phyloP scores from a whole-genome alignment of 805 yeast species.

The Wickerhamiella kurtzmanii region DNA sequence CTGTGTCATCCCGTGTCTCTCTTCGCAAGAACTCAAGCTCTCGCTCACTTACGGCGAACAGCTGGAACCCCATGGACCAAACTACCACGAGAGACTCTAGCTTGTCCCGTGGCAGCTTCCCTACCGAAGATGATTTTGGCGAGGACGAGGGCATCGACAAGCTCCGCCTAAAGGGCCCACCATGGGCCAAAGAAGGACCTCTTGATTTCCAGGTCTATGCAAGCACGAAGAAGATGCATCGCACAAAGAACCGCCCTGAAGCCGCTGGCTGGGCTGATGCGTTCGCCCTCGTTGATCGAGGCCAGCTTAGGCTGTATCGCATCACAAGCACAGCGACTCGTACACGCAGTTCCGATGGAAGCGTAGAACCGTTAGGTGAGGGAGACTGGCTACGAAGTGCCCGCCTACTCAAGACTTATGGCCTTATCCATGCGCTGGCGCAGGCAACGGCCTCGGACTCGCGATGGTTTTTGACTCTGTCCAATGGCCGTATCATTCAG shows the following conservation, averaged over 20 bases:
- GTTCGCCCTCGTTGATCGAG: conserved; percentile 57
- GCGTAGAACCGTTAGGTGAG: conserved; percentile 32
- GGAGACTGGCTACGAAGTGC: conserved; percentile 63
- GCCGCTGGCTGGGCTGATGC: conserved; percentile 32
- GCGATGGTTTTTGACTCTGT: conserved; percentile 45
- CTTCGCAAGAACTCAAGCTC: not conserved
- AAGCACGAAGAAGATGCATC: conserved; percentile 7
- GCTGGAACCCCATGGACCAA: not conserved
- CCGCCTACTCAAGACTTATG: conserved; percentile 38
- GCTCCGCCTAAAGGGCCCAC: conserved; percentile 57
- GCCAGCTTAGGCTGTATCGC: conserved; percentile 44
- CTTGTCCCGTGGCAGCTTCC: not conserved
- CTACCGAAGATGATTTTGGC: conserved; percentile 16
- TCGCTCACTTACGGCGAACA: not conserved
- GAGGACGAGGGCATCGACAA: conserved; percentile 26
- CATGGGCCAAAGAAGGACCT: conserved; percentile 66
- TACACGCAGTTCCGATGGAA: not conserved
- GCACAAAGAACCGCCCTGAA: conserved; percentile 15
- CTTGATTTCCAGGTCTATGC: conserved; percentile 25
- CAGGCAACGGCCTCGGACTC: conserved; percentile 27
- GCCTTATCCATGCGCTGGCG: conserved; percentile 35
- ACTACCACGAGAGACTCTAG: not conserved
- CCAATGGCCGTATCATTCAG: conserved; percentile 33
- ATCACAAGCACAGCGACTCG: conserved; percentile 31
- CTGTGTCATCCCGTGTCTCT: not conserved